Conservation (phyloP, 495 filamentous ascomycete genomes). For the Xylaria castorea region DNA sequence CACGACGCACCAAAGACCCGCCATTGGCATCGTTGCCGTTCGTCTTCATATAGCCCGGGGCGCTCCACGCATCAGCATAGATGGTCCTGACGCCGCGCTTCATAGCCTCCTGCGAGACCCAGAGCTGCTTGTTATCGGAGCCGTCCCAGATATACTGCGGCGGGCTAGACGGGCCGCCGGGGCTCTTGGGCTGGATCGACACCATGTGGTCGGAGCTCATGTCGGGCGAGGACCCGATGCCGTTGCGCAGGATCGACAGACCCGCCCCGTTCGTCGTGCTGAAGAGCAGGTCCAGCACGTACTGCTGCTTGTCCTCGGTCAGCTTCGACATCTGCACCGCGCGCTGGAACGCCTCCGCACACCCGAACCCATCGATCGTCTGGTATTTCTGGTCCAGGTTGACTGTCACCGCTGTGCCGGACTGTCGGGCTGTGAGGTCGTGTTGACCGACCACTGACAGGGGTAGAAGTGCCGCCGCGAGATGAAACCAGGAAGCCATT, state of each 20-base stretch:
- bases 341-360: constrained; percentile 59
- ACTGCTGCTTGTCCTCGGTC: constrained; percentile 42
- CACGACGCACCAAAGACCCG: constrained; percentile 39
- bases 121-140: constrained; percentile 57
- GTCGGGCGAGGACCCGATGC: constrained; percentile 56
- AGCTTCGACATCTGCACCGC: constrained; percentile 45
- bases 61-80: constrained; percentile 64
- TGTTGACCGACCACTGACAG: constrained; percentile 19
- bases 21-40: constrained; percentile 58
- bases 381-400: constrained; percentile 50
- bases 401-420: constrained; percentile 44
- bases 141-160: constrained; percentile 54
- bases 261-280: constrained; percentile 55
- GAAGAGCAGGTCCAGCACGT: constrained; percentile 56
- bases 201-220: constrained; percentile 50
- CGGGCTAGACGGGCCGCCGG: constrained; percentile 42
- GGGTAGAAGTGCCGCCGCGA: constrained; percentile 14
- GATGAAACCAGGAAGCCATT: constrained; percentile 10
- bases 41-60: constrained; percentile 65
- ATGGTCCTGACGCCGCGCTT: constrained; percentile 56
- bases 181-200: constrained; percentile 51
- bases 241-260: constrained; percentile 61
- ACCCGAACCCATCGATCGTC: constrained; percentile 58
- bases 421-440: constrained; percentile 27
- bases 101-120: constrained; percentile 54